phyloP scores from a whole-genome alignment of 495 filamentous ascomycete species.

The Annulohypoxylon moriforme region DNA sequence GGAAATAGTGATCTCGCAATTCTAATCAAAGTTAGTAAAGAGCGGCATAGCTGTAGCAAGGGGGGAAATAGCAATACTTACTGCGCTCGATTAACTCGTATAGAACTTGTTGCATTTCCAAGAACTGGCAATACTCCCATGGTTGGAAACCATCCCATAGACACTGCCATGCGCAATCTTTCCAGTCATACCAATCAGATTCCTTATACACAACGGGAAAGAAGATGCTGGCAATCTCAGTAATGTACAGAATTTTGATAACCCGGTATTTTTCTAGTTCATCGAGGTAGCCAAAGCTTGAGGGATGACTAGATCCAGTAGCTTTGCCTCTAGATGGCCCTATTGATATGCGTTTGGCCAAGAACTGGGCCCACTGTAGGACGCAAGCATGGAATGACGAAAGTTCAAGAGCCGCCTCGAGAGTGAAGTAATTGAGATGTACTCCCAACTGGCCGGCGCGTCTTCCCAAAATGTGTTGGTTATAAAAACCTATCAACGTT shows the following conservation, averaged over 20 bases:
- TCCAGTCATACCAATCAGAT: too few relatives aligned
- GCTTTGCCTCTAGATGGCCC: background rate
- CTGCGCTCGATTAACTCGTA: background rate
- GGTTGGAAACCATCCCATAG: background rate
- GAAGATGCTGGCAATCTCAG: background rate
- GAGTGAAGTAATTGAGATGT: background rate
- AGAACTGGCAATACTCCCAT: conserved; percentile 4
- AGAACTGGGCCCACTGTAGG: background rate
- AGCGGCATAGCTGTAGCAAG: background rate
- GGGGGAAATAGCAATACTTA: background rate
- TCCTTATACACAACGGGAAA: background rate
- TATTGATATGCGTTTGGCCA: background rate
- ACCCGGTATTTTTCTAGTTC: background rate
- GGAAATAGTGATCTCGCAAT: background rate
- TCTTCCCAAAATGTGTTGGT: too few relatives aligned
- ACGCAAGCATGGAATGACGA: background rate
- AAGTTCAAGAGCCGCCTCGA: background rate
- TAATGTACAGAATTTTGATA: background rate
- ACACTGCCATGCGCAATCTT: background rate
- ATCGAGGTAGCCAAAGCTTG: background rate
- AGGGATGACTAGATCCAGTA: background rate
- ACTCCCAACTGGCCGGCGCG: background rate
- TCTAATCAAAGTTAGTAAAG: background rate
- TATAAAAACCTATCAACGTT: too few relatives aligned
- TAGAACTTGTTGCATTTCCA: background rate